These are phyloP conservation scores for Plenodomus biglobosus DNA, from an alignment of 2,329 filamentous ascomycete species.

Conservation along the genomic window DNA sequence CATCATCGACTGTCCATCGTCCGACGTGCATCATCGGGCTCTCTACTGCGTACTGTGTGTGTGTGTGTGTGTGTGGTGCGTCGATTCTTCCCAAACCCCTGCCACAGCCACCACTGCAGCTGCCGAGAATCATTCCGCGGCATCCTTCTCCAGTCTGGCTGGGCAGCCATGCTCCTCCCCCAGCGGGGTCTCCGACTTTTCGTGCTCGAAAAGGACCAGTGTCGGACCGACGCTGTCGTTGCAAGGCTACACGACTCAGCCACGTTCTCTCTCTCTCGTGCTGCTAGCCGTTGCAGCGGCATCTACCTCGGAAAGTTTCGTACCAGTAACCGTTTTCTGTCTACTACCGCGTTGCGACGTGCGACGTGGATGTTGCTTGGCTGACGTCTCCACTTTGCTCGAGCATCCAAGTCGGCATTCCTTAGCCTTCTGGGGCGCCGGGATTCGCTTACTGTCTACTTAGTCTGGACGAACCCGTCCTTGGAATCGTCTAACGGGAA, in stretches of 20 bases:
- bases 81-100: not conserved
- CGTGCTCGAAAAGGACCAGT: not conserved
- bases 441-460: conserved; percentile 16
- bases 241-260: not conserved
- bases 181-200: not conserved
- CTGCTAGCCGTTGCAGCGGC: not conserved
- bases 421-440: conserved; percentile 1
- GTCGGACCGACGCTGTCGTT: not conserved
- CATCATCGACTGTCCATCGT: not conserved
- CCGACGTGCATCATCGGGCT: not conserved
- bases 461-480: conserved; percentile 7
- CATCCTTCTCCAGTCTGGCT: not conserved
- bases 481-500: not conserved
- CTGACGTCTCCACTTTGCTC: conserved; percentile 12
- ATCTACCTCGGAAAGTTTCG: not conserved
- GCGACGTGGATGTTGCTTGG: conserved; percentile 12
- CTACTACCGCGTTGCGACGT: not conserved
- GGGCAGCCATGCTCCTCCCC: not conserved
- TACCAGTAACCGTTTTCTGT: not conserved
- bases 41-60: too few relatives aligned
- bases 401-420: too few relatives aligned
- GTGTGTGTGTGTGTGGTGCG: too few relatives aligned
- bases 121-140: not conserved
- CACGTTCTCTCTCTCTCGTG: not conserved
- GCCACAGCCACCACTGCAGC: not conserved